Evolutionary conservation across 2,329 filamentous ascomycete species (phyloP).

Genomic region (Massarina eburnea): DNA sequence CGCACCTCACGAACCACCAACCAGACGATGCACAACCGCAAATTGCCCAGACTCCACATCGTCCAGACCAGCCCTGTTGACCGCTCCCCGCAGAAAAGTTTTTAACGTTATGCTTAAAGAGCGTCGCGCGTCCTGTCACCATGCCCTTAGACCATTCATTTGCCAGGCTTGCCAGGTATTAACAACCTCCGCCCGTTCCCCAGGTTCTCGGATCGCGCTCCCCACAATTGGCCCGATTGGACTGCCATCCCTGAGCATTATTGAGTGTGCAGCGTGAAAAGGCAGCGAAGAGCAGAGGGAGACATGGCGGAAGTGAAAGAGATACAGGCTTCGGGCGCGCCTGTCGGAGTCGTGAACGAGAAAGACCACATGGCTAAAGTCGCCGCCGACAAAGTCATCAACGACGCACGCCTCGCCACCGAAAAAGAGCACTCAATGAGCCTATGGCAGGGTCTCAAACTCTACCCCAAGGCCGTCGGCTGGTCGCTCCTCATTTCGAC

Average conservation of each 20-base stretch:
- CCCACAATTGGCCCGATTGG: conserved; percentile 14
- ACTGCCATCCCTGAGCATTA: not conserved
- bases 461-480: conserved; percentile 83
- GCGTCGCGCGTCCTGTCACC: conserved; percentile 16
- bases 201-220: not conserved
- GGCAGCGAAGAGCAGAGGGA: conserved; percentile 2
- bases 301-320: conserved; percentile 28
- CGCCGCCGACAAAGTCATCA: conserved; percentile 36
- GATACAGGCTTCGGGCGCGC: conserved; percentile 18
- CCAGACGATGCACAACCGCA: not conserved
- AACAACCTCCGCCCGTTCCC: conserved; percentile 1
- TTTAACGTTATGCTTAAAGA: conserved; percentile 20
- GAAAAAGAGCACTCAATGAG: conserved; percentile 55
- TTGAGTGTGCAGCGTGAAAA: conserved; percentile 5
- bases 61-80: too few species aligned
- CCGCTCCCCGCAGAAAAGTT: conserved; percentile 23
- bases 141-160: conserved; percentile 13
- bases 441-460: conserved; percentile 71
- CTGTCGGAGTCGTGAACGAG: conserved; percentile 21
- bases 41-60: conserved; percentile 13
- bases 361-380: conserved; percentile 21
- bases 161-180: too few species aligned
- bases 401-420: conserved; percentile 48
- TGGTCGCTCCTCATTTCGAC: conserved; percentile 89
- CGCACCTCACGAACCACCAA: not conserved